These are phyloP conservation scores for Cyclotella sp. DNA, from an alignment of 108 stramenopile genomes.

Conservation along the genomic window DNA sequence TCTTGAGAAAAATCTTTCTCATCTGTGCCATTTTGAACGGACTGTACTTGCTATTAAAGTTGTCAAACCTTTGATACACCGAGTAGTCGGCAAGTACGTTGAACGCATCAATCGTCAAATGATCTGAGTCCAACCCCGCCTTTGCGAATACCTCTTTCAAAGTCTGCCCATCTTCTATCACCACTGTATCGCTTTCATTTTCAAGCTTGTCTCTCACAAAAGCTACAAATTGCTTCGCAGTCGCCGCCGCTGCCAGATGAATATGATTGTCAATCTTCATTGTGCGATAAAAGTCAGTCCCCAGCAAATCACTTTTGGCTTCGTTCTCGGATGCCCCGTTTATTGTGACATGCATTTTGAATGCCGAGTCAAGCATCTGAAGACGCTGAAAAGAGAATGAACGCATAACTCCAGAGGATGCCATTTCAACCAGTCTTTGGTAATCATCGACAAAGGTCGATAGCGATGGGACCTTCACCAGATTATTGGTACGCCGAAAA, in stretches of 20 bases:
- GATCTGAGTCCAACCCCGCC: constrained; percentile 95
- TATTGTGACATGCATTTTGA: constrained; percentile 88
- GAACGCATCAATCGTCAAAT: constrained; percentile 98
- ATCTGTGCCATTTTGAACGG: constrained; percentile 97
- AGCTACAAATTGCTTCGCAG: constrained; percentile 97
- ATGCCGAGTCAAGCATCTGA: constrained; percentile 80
- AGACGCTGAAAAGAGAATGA: constrained; percentile 89
- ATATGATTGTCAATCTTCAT: constrained; percentile 99
- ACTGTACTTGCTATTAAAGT: constrained; percentile 99
- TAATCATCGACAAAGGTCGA: constrained; percentile 80
- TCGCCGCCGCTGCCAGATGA: constrained; percentile 96
- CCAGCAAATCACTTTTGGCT: constrained; percentile 83
- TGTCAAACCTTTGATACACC: constrained; percentile 98
- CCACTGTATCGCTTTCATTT: constrained; percentile 85
- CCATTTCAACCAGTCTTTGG: constrained; percentile 71
- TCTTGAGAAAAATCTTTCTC: constrained; percentile 99
- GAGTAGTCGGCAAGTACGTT: constrained; percentile 99
- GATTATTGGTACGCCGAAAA: constrained; percentile 55
- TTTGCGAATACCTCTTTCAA: constrained; percentile 79
- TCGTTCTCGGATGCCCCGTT: constrained; percentile 83
- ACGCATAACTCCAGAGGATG: constrained; percentile 79
- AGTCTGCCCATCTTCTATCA: constrained; percentile 79
- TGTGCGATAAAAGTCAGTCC: constrained; percentile 98
- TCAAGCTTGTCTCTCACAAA: constrained; percentile 97
- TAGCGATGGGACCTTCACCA: constrained; percentile 69